phyloP scores from a whole-genome alignment of 176 grass and related monocot species.

The Bonia amplexicaulis region DNA sequence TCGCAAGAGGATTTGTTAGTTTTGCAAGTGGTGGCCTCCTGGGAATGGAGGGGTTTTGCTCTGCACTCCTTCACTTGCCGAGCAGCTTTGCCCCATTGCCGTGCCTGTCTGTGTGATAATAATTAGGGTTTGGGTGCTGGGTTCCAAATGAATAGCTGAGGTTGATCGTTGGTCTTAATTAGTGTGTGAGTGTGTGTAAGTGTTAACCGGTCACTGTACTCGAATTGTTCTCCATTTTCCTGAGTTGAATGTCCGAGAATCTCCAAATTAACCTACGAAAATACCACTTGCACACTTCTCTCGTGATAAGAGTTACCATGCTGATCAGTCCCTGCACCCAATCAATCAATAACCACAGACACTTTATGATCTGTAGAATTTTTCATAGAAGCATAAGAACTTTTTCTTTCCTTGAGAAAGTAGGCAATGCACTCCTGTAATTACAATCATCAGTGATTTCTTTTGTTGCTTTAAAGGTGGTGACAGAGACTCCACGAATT shows the following conservation, averaged over 20 bases:
- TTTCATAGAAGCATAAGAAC: not conserved
- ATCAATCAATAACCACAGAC: not conserved
- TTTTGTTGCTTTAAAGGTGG: slow-evolving; percentile 14
- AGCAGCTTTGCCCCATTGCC: not conserved
- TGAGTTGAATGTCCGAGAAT: not conserved
- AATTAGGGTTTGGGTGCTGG: not conserved
- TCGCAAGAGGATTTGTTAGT: not conserved
- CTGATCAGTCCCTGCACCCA: not conserved
- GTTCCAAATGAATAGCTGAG: not conserved
- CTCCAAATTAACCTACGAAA: not conserved
- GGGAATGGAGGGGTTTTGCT: not conserved
- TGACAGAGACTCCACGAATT: not conserved
- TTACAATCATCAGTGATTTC: not conserved
- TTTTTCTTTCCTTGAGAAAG: not conserved
- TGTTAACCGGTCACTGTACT: not conserved
- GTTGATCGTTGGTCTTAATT: not conserved
- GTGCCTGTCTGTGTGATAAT: not conserved
- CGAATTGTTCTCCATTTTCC: not conserved
- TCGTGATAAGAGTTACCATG: not conserved
- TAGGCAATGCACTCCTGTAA: not conserved
- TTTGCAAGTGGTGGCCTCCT: not conserved
- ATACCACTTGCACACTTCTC: not conserved
- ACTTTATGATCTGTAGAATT: not conserved
- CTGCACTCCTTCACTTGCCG: not conserved
- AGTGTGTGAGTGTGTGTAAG: not conserved